Evolutionary conservation across 768 basidiomycete genomes (phyloP).

Genomic region (Tylopilus rubrobrunneus): DNA sequence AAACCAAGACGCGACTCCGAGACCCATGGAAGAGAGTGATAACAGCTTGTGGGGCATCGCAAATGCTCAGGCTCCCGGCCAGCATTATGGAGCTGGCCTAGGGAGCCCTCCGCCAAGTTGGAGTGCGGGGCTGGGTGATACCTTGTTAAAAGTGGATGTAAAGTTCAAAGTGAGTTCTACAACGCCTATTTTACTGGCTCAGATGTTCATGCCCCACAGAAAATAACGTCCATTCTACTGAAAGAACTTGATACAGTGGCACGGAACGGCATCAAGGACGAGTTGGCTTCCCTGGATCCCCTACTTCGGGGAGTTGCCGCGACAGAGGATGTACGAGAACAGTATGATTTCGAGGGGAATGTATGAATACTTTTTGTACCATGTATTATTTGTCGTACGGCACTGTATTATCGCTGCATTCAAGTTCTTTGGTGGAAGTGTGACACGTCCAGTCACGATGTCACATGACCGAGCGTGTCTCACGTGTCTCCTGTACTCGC

Average conservation of each 20-base stretch:
- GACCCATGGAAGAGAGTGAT: conserved; percentile 38
- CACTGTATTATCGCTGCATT: conserved; percentile 25
- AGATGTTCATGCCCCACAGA: conserved; percentile 43
- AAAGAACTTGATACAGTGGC: conserved; percentile 86
- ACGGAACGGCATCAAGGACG: conserved; percentile 75
- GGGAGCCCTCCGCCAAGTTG: conserved; percentile 57
- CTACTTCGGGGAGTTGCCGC: conserved; percentile 56
- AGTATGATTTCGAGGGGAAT: conserved; percentile 42
- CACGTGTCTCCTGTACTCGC: background rate
- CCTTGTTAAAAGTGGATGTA: conserved; percentile 74
- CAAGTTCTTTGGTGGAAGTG: conserved; percentile 1
- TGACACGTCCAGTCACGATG: conserved; percentile 23
- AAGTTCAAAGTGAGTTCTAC: conserved; percentile 69
- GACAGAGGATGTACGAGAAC: conserved; percentile 36
- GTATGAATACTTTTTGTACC: conserved; percentile 22
- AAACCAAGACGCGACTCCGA: conserved; percentile 34
- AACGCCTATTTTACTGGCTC: background rate
- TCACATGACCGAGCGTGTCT: conserved; percentile 15
- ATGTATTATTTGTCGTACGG: conserved; percentile 1
- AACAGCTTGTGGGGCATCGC: conserved; percentile 74
- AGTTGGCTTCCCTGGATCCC: conserved; percentile 78
- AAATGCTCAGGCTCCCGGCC: conserved; percentile 36
- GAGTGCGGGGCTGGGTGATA: conserved; percentile 63
- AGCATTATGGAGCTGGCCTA: conserved; percentile 32
- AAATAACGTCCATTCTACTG: conserved; percentile 73